phyloP scores from a whole-genome alignment of 208 protist species.

The Acanthamoeba royreba region DNA sequence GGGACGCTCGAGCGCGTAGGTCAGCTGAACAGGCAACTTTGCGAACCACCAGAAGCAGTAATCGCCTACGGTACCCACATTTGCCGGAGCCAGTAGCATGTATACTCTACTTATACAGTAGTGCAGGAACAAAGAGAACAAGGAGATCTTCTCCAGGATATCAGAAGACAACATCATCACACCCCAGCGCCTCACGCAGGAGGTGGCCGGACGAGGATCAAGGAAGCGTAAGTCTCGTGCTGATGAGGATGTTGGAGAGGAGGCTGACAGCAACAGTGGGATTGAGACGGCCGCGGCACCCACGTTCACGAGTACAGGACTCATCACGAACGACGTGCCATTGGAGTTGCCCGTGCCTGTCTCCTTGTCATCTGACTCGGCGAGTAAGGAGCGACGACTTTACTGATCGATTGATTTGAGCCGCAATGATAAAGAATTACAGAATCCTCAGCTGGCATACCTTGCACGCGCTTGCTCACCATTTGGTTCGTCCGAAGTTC shows the following conservation, averaged over 20 bases:
- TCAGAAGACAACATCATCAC: slow-evolving; percentile 20
- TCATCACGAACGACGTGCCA: not conserved
- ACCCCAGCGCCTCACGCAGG: not conserved
- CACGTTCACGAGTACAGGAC: not conserved
- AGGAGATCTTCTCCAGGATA: not conserved
- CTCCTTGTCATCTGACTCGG: not conserved
- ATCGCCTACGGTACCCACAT: not conserved
- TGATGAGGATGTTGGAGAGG: not conserved
- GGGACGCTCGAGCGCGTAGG: not conserved
- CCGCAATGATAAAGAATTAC: too few species aligned
- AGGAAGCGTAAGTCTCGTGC: not conserved
- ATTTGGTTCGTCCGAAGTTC: not conserved
- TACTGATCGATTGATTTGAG: not conserved
- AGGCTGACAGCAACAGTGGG: not conserved
- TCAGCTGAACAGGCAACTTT: not conserved
- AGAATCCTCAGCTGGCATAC: too few species aligned
- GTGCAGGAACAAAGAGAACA: not conserved
- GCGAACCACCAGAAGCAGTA: not conserved
- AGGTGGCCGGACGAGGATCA: not conserved
- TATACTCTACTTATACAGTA: not conserved
- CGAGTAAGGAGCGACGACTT: not conserved
- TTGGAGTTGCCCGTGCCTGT: not conserved
- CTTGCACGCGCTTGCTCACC: not conserved
- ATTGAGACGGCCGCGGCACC: not conserved
- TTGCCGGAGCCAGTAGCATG: not conserved